Evolutionary conservation across 305 asterid species (phyloP).

Genomic region (Ilex paraguariensis): DNA sequence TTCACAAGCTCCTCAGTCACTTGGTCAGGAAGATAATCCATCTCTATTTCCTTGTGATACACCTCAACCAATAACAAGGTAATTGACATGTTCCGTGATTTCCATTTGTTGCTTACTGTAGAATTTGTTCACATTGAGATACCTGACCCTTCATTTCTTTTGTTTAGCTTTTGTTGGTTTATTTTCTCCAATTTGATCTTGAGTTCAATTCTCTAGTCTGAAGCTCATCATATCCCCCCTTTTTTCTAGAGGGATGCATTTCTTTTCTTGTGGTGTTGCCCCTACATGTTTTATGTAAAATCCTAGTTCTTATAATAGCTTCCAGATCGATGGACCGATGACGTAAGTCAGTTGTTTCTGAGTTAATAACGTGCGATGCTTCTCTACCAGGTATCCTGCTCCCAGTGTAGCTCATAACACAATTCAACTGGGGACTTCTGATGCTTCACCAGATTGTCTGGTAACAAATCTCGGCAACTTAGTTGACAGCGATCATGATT

Average conservation of each 20-base stretch:
- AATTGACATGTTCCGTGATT: not conserved
- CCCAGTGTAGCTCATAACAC: not conserved
- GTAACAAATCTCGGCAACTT: slow-evolving; percentile 25
- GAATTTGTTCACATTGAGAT: not conserved
- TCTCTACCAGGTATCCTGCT: slow-evolving; percentile 17
- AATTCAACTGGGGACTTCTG: slow-evolving; percentile 12
- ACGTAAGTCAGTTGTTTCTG: not conserved
- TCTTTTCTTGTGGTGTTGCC: not conserved
- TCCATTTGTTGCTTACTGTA: not conserved
- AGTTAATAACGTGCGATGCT: slow-evolving; percentile 5
- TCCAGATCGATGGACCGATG: not conserved
- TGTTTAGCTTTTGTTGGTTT: not conserved
- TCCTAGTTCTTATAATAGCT: not conserved
- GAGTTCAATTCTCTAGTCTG: not conserved
- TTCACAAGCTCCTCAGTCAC: slow-evolving; percentile 25
- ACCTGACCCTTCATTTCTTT: not conserved
- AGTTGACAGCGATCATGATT: slow-evolving; percentile 67
- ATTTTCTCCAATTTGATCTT: not conserved
- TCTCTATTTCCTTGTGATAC: slow-evolving; percentile 22
- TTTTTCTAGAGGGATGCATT: too few relatives aligned
- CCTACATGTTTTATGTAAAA: not conserved
- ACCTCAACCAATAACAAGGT: slow-evolving; percentile 58
- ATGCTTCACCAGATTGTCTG: slow-evolving; percentile 8
- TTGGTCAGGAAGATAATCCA: slow-evolving; percentile 26
- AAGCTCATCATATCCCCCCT: too few relatives aligned